Conservation (phyloP, 2,329 filamentous ascomycete genomes). For the Chrysoporthe puriensis region DNA sequence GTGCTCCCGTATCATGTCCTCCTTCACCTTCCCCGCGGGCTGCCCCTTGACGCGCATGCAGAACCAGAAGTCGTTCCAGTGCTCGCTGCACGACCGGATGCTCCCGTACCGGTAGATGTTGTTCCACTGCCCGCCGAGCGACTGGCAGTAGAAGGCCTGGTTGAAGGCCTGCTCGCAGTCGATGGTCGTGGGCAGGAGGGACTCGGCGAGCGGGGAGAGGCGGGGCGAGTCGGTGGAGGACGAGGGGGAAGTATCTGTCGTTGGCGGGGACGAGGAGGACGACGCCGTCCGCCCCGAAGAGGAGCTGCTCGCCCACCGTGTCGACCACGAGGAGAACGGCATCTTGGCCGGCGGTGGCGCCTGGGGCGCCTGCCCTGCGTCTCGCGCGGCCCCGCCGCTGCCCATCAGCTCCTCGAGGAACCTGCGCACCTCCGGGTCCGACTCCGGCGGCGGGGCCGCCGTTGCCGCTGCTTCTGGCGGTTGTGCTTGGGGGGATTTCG, state of each 20-base stretch:
- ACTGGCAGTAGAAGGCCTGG: conserved; percentile 91
- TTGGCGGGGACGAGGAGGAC: conserved; percentile 19
- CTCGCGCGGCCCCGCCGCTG: conserved; percentile 3
- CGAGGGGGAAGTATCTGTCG: conserved; percentile 1
- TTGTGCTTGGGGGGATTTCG: background rate
- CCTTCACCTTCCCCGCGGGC: conserved; percentile 57
- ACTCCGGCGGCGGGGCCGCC: conserved; percentile 27
- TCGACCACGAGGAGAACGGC: conserved; percentile 38
- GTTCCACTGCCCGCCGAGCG: conserved; percentile 87
- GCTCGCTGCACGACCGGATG: conserved; percentile 76
- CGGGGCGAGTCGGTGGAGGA: conserved; percentile 21
- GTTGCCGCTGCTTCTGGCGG: conserved; percentile 23
- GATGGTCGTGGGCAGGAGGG: conserved; percentile 79
- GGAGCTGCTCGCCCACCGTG: conserved; percentile 40
- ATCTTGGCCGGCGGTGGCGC: conserved; percentile 25
- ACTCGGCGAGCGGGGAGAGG: conserved; percentile 60
- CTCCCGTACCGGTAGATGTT: conserved; percentile 86
- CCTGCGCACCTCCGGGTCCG: conserved; percentile 58
- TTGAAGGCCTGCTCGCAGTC: conserved; percentile 92
- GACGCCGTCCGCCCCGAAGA: conserved; percentile 27
- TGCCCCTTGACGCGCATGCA: conserved; percentile 85
- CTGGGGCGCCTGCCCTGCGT: background rate
- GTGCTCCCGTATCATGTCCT: conserved; percentile 65
- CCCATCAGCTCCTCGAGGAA: conserved; percentile 45
- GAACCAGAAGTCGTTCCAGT: conserved; percentile 96